A percentile compares a stretch with the other conserved stretches of the same genome.
These are phyloP conservation scores for Discostella pseudostelligera DNA, from an alignment of 108 stramenopile species.

Conservation along the genomic window DNA sequence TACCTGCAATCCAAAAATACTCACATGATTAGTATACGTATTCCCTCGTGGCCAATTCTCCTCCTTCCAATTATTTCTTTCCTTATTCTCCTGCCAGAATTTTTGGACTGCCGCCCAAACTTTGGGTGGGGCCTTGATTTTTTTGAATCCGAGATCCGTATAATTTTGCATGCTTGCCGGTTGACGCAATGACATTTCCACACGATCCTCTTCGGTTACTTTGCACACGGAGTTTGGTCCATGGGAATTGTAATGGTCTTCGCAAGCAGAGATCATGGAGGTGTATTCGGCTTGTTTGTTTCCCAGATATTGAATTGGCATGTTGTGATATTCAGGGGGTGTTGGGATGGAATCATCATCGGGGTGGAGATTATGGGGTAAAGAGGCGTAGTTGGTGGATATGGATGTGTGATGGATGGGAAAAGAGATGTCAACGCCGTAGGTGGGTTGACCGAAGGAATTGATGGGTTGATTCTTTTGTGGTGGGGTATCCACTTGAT, in stretches of 20 bases:
- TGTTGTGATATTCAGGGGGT: constrained; percentile 52
- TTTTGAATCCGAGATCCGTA: constrained; percentile 62
- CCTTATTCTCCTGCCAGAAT: constrained; percentile 74
- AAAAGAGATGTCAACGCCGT: constrained; percentile 85
- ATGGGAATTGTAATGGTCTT: constrained; percentile 50
- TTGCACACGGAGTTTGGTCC: constrained; percentile 27
- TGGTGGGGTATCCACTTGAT: constrained; percentile 1
- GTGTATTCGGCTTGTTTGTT: constrained; percentile 57
- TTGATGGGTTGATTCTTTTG: constrained; percentile 20
- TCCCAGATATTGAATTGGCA: constrained; percentile 66
- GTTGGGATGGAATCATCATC: constrained; percentile 45
- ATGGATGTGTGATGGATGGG: constrained; percentile 70
- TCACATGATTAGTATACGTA: constrained; percentile 76
- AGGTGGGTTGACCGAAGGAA: constrained; percentile 43
- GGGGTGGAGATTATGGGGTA: constrained; percentile 72
- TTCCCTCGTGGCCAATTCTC: constrained; percentile 73
- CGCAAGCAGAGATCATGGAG: constrained; percentile 57
- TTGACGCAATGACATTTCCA: constrained; percentile 80
- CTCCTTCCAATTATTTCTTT: constrained; percentile 29
- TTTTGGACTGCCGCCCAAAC: constrained; percentile 59
- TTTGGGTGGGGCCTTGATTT: constrained; percentile 57
- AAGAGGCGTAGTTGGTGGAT: constrained; percentile 76
- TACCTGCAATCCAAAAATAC: background rate
- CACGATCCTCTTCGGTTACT: constrained; percentile 66
- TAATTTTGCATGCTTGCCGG: constrained; percentile 76